Base-by-base conservation (phyloP, 2,329 filamentous ascomycete genomes). In the Ophiocordyceps unilateralis region DNA sequence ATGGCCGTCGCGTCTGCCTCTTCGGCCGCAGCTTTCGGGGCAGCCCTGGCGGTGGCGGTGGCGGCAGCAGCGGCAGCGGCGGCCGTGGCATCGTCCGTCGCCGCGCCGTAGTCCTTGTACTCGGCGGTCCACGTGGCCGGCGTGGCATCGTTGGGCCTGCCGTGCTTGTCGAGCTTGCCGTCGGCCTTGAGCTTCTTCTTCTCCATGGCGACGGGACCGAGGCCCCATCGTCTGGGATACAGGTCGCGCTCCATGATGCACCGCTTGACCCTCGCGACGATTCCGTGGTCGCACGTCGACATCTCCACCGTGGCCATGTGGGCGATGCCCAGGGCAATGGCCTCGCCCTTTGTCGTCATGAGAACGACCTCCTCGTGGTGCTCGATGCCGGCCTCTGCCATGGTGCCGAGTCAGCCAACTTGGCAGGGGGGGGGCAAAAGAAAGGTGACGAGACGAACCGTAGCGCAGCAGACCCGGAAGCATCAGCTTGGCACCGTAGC, bases 111-210 rank as follows among this genome's bases (percentile, higher is more conserved):
- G 68, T 96, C 91, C 66, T 87, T 89, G 74, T 98, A 98, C 51
- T 84, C 83, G 32, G 75, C 67, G 53, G 83, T 87, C 91, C 91
- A 98, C 66, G 91, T 85, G 54, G 87, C 78, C 22, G 91, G 91
- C 5, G 91, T 98, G 50, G 80, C 78, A 62, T 95, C 89, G 64
- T 96, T 98, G 54, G 83, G 65, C 46, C 88, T 81, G 52, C 91
- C 91, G 55, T 78, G 96, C 80, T 98, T 98, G 72, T 98, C 91
- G 47, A 98, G 81, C 69, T 95, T 94, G 64, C 91, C 91, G 53
- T 86, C 83, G 43, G 88, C 85, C 78, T 96, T 96, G 72, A 98
- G 79, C 78, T 96, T 95, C 83, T 98, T 98, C 80, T 98, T 98
- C 74, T 96, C 87, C 41, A 82, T 68, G 41, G 91, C 91, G 47